phyloP scores from a whole-genome alignment of 169 alveolate species.

The Plasmodium coatneyi region DNA sequence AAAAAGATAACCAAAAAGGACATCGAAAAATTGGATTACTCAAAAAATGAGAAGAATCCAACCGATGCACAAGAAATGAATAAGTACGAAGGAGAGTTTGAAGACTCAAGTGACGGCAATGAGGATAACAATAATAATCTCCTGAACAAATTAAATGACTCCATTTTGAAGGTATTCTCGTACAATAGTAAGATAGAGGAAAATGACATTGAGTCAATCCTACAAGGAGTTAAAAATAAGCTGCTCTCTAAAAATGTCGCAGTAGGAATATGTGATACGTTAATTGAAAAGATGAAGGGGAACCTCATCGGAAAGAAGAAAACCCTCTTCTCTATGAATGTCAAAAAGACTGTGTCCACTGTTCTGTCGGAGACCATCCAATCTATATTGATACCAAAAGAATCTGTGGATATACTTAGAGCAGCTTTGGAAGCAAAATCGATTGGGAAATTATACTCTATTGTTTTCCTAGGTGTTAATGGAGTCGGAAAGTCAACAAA shows the following conservation, averaged over 20 bases:
- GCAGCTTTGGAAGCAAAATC: slow-evolving; percentile 93
- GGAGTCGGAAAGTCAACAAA: slow-evolving; percentile 99
- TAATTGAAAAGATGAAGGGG: slow-evolving; percentile 88
- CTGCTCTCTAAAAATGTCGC: slow-evolving; percentile 94
- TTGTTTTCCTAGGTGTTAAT: slow-evolving; percentile 97
- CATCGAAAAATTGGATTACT: slow-evolving; percentile 52
- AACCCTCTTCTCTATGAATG: slow-evolving; percentile 86
- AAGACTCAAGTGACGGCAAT: slow-evolving; percentile 64
- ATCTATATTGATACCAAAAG: slow-evolving; percentile 92
- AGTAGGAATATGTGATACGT: slow-evolving; percentile 89
- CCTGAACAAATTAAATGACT: slow-evolving; percentile 82
- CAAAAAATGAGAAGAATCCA: slow-evolving; percentile 15
- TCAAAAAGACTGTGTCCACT: slow-evolving; percentile 89
- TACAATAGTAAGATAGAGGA: slow-evolving; percentile 88
- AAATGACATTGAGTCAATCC: slow-evolving; percentile 89
- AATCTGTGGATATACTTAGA: slow-evolving; percentile 90
- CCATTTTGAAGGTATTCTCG: slow-evolving; percentile 85
- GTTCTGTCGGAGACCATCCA: slow-evolving; percentile 89
- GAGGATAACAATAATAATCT: slow-evolving; percentile 7
- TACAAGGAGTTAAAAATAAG: slow-evolving; percentile 86
- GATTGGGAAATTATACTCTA: slow-evolving; percentile 92
- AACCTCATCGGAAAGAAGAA: slow-evolving; percentile 90
- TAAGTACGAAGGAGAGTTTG: slow-evolving; percentile 54
- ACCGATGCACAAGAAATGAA: slow-evolving; percentile 2
- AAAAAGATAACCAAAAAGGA: slow-evolving; percentile 43